phyloP scores from a whole-genome alignment of 768 basidiomycete genomes.

The Tylopilus rubrobrunneus region DNA sequence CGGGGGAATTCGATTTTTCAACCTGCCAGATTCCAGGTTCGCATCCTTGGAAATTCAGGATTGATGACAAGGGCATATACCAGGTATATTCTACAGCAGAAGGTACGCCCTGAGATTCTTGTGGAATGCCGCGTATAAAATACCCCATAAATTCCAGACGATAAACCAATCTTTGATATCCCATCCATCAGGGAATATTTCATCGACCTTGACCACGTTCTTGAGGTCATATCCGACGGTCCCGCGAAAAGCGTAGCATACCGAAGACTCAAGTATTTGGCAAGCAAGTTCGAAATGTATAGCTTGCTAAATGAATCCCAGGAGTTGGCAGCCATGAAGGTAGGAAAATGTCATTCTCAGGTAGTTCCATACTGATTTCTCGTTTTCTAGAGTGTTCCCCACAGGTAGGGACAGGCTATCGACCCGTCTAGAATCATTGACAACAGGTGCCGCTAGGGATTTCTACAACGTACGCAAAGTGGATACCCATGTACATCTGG shows the following conservation, averaged over 20 bases:
- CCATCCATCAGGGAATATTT: slow-evolving; percentile 94
- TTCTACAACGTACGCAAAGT: slow-evolving; percentile 99
- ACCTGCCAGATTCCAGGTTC: slow-evolving; percentile 70
- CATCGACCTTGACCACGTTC: slow-evolving; percentile 88
- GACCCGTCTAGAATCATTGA: slow-evolving; percentile 1
- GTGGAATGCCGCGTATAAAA: neutral
- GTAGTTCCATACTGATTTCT: slow-evolving; percentile 3
- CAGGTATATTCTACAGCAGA: slow-evolving; percentile 61
- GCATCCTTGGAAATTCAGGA: slow-evolving; percentile 59
- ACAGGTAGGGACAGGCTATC: slow-evolving; percentile 19
- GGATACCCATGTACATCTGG: slow-evolving; percentile 98
- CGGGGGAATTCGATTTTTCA: slow-evolving; percentile 63
- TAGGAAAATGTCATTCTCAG: slow-evolving; percentile 29
- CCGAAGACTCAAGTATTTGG: slow-evolving; percentile 83
- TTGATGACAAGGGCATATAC: slow-evolving; percentile 89
- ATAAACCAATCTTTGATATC: slow-evolving; percentile 67
- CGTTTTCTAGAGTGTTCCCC: slow-evolving; percentile 27
- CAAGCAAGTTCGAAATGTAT: slow-evolving; percentile 94
- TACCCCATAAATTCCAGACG: slow-evolving; percentile 24
- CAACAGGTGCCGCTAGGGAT: slow-evolving; percentile 53
- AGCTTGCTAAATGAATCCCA: slow-evolving; percentile 87
- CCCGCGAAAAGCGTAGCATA: slow-evolving; percentile 96
- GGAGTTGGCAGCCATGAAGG: slow-evolving; percentile 96
- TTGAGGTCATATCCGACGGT: slow-evolving; percentile 89
- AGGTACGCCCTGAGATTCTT: slow-evolving; percentile 4